A percentile compares a stretch with the other conserved stretches of the same genome.
Conservation (phyloP, 2,329 filamentous ascomycete species). For the Ceratocystis destructans region DNA sequence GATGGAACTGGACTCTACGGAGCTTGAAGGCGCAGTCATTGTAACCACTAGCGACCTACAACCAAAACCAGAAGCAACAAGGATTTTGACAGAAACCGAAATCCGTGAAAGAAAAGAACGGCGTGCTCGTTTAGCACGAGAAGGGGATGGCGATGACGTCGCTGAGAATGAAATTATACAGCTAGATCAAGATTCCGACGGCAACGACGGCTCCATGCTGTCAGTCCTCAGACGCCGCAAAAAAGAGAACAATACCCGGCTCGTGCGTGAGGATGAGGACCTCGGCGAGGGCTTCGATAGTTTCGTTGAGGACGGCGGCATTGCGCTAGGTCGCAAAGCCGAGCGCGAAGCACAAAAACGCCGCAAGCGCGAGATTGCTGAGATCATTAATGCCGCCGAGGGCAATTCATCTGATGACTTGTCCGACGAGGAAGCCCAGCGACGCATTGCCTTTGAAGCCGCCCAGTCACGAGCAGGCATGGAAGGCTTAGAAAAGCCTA, state of each 20-base stretch:
- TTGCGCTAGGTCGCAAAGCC: slow-evolving; percentile 65
- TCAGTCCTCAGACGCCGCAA: slow-evolving; percentile 26
- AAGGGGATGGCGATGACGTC: slow-evolving; percentile 39
- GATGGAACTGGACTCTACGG: slow-evolving; percentile 44
- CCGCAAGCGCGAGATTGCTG: slow-evolving; percentile 64
- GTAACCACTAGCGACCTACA: slow-evolving; percentile 36
- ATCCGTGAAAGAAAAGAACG: slow-evolving; percentile 86
- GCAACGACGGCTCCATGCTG: slow-evolving; percentile 24
- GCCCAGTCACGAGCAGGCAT: slow-evolving; percentile 80
- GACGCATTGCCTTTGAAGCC: slow-evolving; percentile 71
- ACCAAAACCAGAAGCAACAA: slow-evolving; percentile 27
- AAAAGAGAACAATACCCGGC: slow-evolving; percentile 55
- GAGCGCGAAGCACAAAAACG: slow-evolving; percentile 55
- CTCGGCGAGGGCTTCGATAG: slow-evolving; percentile 87
- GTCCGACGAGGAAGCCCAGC: slow-evolving; percentile 56
- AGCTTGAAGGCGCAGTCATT: slow-evolving; percentile 50
- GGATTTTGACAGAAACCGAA: slow-evolving; percentile 68
- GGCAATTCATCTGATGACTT: slow-evolving; percentile 47
- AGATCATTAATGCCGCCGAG: slow-evolving; percentile 70
- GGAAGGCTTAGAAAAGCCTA: slow-evolving; percentile 48
- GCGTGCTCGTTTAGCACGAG: slow-evolving; percentile 62
- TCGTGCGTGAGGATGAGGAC: slow-evolving; percentile 79
- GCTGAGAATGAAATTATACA: slow-evolving; percentile 40
- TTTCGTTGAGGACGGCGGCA: slow-evolving; percentile 70
- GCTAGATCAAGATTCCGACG: slow-evolving; percentile 36